Conservation (phyloP, 1,284 basidiomycete species). For the Pyrrhoderma lamaoense region DNA sequence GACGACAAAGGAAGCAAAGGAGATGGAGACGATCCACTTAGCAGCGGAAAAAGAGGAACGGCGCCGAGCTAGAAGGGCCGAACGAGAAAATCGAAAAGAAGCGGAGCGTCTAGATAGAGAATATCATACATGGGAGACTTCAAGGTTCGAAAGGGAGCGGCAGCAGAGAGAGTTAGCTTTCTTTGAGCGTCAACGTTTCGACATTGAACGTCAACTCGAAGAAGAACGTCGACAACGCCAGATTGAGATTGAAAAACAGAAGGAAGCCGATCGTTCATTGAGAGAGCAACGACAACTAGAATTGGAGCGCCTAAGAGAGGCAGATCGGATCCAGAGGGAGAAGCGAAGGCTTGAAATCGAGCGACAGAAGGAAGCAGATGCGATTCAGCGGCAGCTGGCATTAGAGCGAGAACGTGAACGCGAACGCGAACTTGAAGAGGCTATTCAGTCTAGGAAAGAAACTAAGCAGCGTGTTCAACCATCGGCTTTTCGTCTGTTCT, state of each 20-base stretch:
- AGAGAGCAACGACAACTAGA: slow-evolving; percentile 5
- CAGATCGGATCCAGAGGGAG: slow-evolving; percentile 5
- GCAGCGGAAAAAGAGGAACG: too few relatives aligned
- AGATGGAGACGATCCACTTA: neutral
- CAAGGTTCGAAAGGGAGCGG: neutral
- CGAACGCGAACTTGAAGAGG: too few relatives aligned
- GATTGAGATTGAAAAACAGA: slow-evolving; percentile 2
- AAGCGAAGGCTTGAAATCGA: slow-evolving; percentile 4
- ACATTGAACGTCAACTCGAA: neutral
- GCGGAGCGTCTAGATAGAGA: neutral
- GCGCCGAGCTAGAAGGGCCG: neutral
- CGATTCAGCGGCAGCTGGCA: neutral
- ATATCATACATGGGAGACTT: too few relatives aligned
- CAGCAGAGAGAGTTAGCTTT: neutral
- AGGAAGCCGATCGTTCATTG: too few relatives aligned
- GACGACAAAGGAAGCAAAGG: neutral
- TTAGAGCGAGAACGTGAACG: slow-evolving; percentile 7
- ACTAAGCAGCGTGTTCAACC: slow-evolving; percentile 1
- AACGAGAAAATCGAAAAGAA: slow-evolving; percentile 2
- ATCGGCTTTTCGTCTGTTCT: slow-evolving; percentile 48
- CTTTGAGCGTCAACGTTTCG: neutral
- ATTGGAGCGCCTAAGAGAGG: slow-evolving; percentile 9
- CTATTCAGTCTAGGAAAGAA: slow-evolving; percentile 4
- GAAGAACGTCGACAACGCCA: neutral
- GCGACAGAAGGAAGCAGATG: slow-evolving; percentile 1